A percentile compares a stretch with the other conserved stretches of the same genome.
phyloP scores from a whole-genome alignment of 176 grass and related monocot genomes.

The Eragrostis nindensis region DNA sequence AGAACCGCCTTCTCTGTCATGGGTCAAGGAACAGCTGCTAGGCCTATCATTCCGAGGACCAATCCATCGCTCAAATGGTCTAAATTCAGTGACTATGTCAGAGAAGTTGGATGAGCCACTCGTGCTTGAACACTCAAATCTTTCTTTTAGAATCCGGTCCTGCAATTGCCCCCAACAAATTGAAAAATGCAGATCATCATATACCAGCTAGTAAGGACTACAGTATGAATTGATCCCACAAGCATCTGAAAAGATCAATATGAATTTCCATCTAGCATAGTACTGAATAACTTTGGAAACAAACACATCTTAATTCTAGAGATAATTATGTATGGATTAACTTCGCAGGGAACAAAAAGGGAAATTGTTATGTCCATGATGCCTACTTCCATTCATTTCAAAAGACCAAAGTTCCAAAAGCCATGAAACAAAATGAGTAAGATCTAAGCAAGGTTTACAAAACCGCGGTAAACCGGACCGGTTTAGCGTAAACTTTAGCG shows the following conservation, averaged over 20 bases:
- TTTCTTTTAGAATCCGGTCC: slow-evolving; percentile 63
- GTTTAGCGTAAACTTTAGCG: too few species aligned
- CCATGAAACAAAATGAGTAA: not conserved
- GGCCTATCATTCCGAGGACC: slow-evolving; percentile 15
- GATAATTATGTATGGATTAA: not conserved
- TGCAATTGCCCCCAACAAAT: slow-evolving; percentile 53
- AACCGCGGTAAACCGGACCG: too few species aligned
- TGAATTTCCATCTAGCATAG: too few species aligned
- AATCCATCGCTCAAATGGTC: slow-evolving; percentile 63
- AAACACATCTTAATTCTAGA: too few species aligned
- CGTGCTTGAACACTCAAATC: slow-evolving; percentile 48
- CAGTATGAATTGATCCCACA: not conserved
- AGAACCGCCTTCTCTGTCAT: not conserved
- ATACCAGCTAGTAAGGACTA: slow-evolving; percentile 2
- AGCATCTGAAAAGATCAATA: not conserved
- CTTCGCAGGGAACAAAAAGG: not conserved
- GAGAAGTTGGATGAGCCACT: slow-evolving; percentile 50
- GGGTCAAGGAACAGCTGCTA: slow-evolving; percentile 22
- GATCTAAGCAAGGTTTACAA: too few species aligned
- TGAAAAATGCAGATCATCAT: slow-evolving; percentile 15
- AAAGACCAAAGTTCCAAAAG: not conserved
- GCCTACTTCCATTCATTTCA: not conserved
- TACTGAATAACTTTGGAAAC: too few species aligned
- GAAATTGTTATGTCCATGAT: not conserved
- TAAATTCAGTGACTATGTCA: slow-evolving; percentile 67